phyloP scores from a whole-genome alignment of 306 rosid species.

The Rubus idaeus region DNA sequence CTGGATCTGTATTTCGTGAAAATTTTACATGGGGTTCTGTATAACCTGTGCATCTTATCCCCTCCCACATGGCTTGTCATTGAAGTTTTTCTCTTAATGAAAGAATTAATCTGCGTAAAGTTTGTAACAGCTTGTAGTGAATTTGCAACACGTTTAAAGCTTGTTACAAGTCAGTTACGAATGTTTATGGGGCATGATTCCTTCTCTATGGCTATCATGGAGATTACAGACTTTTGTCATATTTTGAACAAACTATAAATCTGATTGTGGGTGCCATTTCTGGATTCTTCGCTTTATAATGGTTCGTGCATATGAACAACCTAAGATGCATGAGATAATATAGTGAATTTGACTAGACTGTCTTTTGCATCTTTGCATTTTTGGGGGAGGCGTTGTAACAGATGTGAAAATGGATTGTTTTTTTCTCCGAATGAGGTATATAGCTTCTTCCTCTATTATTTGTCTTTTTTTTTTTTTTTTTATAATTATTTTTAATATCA shows the following conservation, averaged over 20 bases:
- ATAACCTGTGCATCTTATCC: background rate
- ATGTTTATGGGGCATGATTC: background rate
- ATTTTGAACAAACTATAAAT: too few species aligned
- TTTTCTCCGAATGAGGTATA: slow-evolving; percentile 34
- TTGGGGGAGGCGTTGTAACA: too few species aligned
- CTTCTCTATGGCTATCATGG: background rate
- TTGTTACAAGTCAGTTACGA: background rate
- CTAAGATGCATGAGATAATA: too few species aligned
- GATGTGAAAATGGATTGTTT: slow-evolving; percentile 89
- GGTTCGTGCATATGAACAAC: too few species aligned
- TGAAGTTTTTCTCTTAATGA: background rate
- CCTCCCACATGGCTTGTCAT: background rate
- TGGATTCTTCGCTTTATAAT: too few species aligned
- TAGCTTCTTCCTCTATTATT: background rate
- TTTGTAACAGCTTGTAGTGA: too few species aligned
- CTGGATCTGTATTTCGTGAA: background rate
- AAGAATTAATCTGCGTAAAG: too few species aligned
- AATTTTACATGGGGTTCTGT: background rate
- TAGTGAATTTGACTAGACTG: background rate
- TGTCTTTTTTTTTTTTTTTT: background rate
- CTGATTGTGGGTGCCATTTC: too few species aligned
- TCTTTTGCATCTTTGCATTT: slow-evolving; percentile 67
- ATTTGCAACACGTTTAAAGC: background rate
- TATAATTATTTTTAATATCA: background rate
- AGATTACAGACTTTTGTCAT: too few species aligned